Evolutionary conservation across 139 green algal genomes (phyloP).

Genomic region (Chloropicon primus): DNA sequence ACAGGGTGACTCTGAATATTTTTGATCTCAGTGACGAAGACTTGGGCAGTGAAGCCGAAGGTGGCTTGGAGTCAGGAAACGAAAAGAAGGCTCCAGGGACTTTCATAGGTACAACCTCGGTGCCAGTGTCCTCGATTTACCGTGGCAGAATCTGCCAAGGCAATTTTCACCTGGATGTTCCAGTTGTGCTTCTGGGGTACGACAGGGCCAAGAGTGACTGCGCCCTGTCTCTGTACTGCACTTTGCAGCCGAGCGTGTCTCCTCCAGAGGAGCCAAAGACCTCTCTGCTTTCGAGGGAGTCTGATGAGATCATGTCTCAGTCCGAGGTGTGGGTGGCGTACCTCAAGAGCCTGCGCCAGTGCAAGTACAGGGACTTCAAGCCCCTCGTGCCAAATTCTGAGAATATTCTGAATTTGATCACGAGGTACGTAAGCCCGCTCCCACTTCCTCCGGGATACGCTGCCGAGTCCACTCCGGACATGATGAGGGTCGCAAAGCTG

Average conservation of each 20-base stretch:
- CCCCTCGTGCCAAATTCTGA: not conserved
- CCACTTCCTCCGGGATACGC: not conserved
- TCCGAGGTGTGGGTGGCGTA: not conserved
- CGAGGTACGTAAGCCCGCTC: not conserved
- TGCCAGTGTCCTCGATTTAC: not conserved
- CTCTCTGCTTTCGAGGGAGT: not conserved
- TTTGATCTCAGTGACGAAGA: not conserved
- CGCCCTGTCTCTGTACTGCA: not conserved
- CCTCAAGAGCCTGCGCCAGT: not conserved
- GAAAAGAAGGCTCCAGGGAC: not conserved
- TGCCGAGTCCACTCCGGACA: not conserved
- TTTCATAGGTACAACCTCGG: not conserved
- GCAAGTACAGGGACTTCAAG: not conserved
- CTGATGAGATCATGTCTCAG: not conserved
- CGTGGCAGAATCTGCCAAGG: not conserved
- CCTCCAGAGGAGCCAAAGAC: not conserved
- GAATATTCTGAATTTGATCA: not conserved
- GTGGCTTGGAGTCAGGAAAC: not conserved
- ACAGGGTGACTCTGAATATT: not conserved
- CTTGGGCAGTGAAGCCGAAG: not conserved
- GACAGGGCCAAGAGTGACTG: not conserved
- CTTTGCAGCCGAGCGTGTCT: not conserved
- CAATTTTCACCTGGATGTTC: not conserved
- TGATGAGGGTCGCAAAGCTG: not conserved
- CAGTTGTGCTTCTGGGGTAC: not conserved